Evolutionary conservation across 1,139 yeast species (phyloP).

Genomic region (Suhomyces atakaporum): DNA sequence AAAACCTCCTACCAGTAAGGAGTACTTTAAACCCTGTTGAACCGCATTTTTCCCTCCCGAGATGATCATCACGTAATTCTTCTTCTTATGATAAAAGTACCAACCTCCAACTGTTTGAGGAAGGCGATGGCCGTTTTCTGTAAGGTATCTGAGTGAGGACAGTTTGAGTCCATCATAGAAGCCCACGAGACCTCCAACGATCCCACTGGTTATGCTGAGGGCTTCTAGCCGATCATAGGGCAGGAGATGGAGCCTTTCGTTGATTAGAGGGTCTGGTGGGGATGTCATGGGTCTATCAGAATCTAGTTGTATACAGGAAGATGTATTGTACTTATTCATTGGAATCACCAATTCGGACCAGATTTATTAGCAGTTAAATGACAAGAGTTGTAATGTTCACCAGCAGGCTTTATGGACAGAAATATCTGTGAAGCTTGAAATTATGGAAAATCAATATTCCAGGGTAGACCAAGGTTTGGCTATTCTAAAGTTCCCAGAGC

Average conservation of each 20-base stretch:
- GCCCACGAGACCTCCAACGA: slow-evolving; percentile 65
- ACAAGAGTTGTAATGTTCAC: no score
- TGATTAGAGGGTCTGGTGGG: slow-evolving; percentile 15
- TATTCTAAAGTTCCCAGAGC: no score
- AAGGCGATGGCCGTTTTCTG: slow-evolving; percentile 80
- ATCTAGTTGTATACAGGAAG: background rate
- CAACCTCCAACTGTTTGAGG: slow-evolving; percentile 83
- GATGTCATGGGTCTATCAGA: background rate
- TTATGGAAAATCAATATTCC: no score
- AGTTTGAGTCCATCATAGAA: slow-evolving; percentile 59
- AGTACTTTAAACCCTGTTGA: slow-evolving; percentile 45
- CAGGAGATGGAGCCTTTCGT: slow-evolving; percentile 44
- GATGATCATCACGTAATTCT: slow-evolving; percentile 71
- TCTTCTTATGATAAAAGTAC: slow-evolving; percentile 86
- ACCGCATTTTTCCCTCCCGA: slow-evolving; percentile 52
- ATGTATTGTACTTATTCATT: no score
- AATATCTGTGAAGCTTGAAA: no score
- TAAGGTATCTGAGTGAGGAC: slow-evolving; percentile 63
- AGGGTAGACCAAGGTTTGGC: no score
- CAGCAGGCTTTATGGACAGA: no score
- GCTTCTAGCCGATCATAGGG: slow-evolving; percentile 40
- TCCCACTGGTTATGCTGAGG: slow-evolving; percentile 41
- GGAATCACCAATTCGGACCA: no score
- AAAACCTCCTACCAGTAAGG: slow-evolving; percentile 50
- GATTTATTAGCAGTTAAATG: no score